Base-by-base conservation (phyloP, 371 early-diverging fungal species). In the Mucor indicus region DNA sequence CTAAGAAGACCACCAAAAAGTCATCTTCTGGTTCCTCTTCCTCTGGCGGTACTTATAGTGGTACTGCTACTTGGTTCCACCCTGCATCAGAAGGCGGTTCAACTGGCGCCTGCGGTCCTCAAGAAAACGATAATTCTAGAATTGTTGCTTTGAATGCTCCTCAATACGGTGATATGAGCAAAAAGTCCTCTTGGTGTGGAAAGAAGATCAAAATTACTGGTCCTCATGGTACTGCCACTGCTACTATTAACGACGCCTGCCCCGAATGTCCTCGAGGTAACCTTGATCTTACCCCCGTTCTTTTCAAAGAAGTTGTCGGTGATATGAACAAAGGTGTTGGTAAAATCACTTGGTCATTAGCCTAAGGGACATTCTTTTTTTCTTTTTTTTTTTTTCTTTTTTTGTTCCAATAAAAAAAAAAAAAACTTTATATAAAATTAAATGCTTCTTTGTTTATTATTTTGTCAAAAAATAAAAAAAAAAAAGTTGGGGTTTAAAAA, bases 211-310 rank as follows among this genome's bases (percentile, higher is more conserved):
- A 38, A 10, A 55, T 54, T 4, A 16, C 42, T 37, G 55, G 55
- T 36, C 48, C 41, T 24, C 39, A 8, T 36, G 50, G 46, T 25
- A 40, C 45, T 17, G 29, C 40, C 16, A 45, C 38, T 24, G 62
- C 62, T 16, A 53, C 23, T 2, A 50, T 63, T 23, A 41, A 37
- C 10, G 63, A 63, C 51, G 54, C 55, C n/a, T 63, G 63, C 31
- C 58, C 63, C 19, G 58, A 32, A 3, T 63, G 63, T 31, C 11
- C 15, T 0, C 5, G 24, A 0, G 58, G 58, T 60, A 56, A 64
- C 22, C 48, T 56, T 15, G 86, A 85, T 63, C 67, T 84, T 11
- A 77, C 78, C 38, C 81, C 83, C 19, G 51, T 75, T 11, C 81
- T 80, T 33, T 85, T 84, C 56, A 38, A 72, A n/a, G 32, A 63